Percentiles rank a stretch among this genome's conserved stretches.
Evolutionary conservation across 257 asterid species (phyloP).

Genomic region (Jacaranda copaia): DNA sequence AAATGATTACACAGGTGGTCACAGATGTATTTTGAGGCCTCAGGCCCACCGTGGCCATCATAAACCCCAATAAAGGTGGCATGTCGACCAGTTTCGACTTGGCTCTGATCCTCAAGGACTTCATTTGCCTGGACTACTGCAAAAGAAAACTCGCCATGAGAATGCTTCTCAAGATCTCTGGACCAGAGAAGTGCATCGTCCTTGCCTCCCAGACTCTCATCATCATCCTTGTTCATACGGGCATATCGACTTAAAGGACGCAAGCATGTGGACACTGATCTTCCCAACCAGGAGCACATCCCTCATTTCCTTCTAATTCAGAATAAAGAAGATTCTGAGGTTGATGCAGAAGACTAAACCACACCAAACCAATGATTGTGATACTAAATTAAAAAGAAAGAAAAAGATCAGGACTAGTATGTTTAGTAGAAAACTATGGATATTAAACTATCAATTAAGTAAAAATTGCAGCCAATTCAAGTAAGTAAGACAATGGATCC

Average conservation of each 20-base stretch:
- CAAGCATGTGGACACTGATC: constrained; percentile 60
- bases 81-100: constrained; percentile 66
- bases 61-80: constrained; percentile 83
- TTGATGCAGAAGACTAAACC: constrained; percentile 40
- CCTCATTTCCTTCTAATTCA: constrained; percentile 68
- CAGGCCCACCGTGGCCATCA: constrained; percentile 93
- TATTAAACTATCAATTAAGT: constrained; percentile 5
- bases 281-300: constrained; percentile 81
- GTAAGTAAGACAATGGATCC: background rate
- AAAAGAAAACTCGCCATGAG: constrained; percentile 78
- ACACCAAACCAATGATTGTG: constrained; percentile 34
- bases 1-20: constrained; percentile 63
- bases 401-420: constrained; percentile 14
- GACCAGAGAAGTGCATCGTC: constrained; percentile 74
- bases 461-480: background rate
- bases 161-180: constrained; percentile 81
- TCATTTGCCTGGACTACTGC: constrained; percentile 79
- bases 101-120: constrained; percentile 77
- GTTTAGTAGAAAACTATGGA: background rate
- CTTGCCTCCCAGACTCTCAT: constrained; percentile 52
- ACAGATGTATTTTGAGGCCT: constrained; percentile 64
- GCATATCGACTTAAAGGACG: constrained; percentile 79
- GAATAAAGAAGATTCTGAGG: constrained; percentile 41
- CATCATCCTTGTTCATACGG: constrained; percentile 76
- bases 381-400: constrained; percentile 14